Percentiles rank a stretch among this genome's conserved stretches.
phyloP scores from a whole-genome alignment of 1,284 basidiomycete genomes.

The Moesziomyces aphidis region DNA sequence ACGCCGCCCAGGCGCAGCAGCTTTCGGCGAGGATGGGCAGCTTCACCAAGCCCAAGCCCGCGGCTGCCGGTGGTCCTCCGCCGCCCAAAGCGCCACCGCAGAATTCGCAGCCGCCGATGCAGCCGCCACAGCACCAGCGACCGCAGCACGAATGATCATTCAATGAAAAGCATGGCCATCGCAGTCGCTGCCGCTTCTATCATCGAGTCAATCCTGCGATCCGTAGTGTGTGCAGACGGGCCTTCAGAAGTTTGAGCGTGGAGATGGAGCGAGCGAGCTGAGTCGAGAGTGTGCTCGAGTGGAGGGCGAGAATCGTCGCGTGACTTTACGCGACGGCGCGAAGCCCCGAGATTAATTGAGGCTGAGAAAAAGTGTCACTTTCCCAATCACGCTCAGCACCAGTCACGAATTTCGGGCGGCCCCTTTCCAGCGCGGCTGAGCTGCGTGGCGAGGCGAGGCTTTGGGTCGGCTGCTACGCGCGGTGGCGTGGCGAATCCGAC shows the following conservation, averaged over 20 bases:
- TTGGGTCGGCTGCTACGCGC: background rate
- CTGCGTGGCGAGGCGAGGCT: background rate
- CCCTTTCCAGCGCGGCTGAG: no score
- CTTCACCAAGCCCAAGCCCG: constrained; percentile 41
- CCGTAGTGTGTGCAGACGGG: no score
- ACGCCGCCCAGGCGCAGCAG: constrained; percentile 41
- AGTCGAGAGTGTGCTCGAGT: background rate
- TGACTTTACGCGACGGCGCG: constrained; percentile 42
- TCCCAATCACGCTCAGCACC: constrained; percentile 3
- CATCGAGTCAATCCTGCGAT: no score
- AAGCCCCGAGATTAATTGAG: background rate
- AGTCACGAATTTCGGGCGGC: constrained; percentile 1
- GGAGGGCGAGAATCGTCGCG: constrained; percentile 15
- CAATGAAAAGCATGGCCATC: background rate
- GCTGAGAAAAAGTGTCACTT: constrained; percentile 30
- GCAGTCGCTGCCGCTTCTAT: background rate
- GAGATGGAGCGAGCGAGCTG: background rate
- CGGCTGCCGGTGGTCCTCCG: constrained; percentile 7
- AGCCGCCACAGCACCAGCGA: constrained; percentile 11
- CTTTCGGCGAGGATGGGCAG: constrained; percentile 43
- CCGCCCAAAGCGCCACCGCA: constrained; percentile 2
- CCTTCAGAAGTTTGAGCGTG: background rate
- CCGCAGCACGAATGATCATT: constrained; percentile 1
- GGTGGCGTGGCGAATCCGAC: background rate
- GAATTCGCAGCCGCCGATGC: constrained; percentile 7